Evolutionary conservation across 1,284 basidiomycete genomes (phyloP), one percentile per base, ranked within the genome.

Genomic region (Cystobasidium sp.): DNA sequence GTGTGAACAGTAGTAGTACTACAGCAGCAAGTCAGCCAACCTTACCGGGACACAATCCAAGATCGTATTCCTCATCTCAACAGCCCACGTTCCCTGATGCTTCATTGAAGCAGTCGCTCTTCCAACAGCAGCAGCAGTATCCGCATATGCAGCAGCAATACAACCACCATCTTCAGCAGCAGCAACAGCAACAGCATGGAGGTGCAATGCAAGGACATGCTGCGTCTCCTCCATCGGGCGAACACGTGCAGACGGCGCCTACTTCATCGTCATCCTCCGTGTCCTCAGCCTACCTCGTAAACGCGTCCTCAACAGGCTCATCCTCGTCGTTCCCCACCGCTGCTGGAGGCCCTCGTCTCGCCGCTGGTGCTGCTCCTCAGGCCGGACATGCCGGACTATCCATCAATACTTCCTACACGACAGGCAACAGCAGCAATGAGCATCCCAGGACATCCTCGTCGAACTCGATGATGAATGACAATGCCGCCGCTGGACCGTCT

Each of bases 141-240:
- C 53, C 18, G 20, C 66, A 67, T 8, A 49, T 44, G 16, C 66
- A 68, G 66, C 66, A 68, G 6, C 62, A 65, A 7, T 49, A 47
- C n/a, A n/a, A 39, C n/a, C 31, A 65, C 41, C 37, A 43, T 18
- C 63, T 12, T 18, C 44, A 43, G 20, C 63, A 65, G 31, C 63
- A 12, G 31, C 44, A 43, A 22, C 63, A 65, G 31, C 63, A 46
- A 49, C 63, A 6, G 67, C 67, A 58, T 18, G 41, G 10, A 24
- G 9, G 43, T 43, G 37, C 6, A n/a, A 31, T 41, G 37, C 18
- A 12, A 4, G 39, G n/a, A 18, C 31, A 31, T 31, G 31, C 31
- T 43, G 12, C 39, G 10, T 41, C 56, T 41, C 46, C 46, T 12
- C 6, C 56, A 59, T 31, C 56, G 56, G 37, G 56, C 31, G 31